phyloP scores from a whole-genome alignment of 2,329 filamentous ascomycete genomes.

The Scortechinia acanthostroma region DNA sequence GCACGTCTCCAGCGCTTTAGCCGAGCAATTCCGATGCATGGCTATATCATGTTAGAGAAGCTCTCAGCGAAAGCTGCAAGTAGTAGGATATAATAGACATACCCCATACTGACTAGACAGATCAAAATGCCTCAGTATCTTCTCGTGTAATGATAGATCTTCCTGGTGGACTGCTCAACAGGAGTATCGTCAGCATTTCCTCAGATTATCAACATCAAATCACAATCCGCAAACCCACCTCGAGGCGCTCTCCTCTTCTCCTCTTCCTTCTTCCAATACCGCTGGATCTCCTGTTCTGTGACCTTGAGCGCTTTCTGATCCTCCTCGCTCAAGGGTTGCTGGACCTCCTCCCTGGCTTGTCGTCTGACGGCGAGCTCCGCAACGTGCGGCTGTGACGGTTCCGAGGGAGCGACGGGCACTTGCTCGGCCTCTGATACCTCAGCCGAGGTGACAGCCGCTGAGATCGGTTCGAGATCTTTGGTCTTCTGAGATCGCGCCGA shows the following conservation, averaged over 20 bases:
- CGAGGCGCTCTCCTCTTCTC: constrained; percentile 38
- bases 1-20: constrained; percentile 60
- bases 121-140: constrained; percentile 57
- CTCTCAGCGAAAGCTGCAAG: constrained; percentile 6
- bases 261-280: constrained; percentile 52
- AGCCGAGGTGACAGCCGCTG: not conserved
- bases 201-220: not conserved
- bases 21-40: constrained; percentile 55
- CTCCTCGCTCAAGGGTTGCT: constrained; percentile 17
- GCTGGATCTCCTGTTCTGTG: constrained; percentile 39
- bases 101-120: constrained; percentile 56
- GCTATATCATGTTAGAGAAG: constrained; percentile 29
- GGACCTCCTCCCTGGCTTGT: constrained; percentile 12
- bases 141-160: constrained; percentile 44
- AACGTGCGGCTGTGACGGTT: constrained; percentile 18
- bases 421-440: constrained; percentile 17
- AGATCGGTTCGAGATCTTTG: not conserved
- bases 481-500: not conserved
- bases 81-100: constrained; percentile 19
- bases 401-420: constrained; percentile 24
- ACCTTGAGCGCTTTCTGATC: constrained; percentile 37
- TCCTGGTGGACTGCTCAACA: constrained; percentile 54
- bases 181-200: not conserved
- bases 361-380: constrained; percentile 20
- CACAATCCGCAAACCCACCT: constrained; percentile 22